Percentiles rank a stretch among this genome's conserved stretches.
These are phyloP conservation scores for Coleophoma eucalyptorum DNA, from an alignment of 2,329 filamentous ascomycete species.

Conservation along the genomic window DNA sequence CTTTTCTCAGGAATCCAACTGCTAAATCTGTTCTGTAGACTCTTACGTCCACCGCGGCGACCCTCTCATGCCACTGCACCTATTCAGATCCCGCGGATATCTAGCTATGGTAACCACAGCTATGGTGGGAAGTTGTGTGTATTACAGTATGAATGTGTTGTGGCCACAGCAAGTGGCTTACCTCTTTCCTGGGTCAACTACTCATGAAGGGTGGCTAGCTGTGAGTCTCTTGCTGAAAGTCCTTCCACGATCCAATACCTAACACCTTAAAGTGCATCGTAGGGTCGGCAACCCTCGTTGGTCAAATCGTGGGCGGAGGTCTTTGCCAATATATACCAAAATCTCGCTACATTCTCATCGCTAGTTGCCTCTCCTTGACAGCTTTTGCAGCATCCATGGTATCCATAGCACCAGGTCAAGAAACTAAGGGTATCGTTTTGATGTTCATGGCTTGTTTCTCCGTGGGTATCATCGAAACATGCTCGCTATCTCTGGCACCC, in stretches of 20 bases:
- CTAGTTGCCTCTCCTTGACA: slow-evolving; percentile 21
- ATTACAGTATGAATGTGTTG: slow-evolving; percentile 33
- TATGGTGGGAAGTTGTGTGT: slow-evolving; percentile 30
- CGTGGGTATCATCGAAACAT: slow-evolving; percentile 30
- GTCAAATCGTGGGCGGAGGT: slow-evolving; percentile 24
- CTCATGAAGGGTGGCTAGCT: slow-evolving; percentile 7
- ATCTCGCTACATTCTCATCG: slow-evolving; percentile 30
- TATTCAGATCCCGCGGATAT: slow-evolving; percentile 28
- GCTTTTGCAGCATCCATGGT: slow-evolving; percentile 28
- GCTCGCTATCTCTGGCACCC: slow-evolving; percentile 29
- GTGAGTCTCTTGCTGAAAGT: not conserved
- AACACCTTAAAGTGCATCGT: slow-evolving; percentile 4
- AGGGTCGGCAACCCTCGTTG: slow-evolving; percentile 3
- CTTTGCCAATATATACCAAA: slow-evolving; percentile 30
- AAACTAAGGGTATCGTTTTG: slow-evolving; percentile 24
- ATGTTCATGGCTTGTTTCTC: slow-evolving; percentile 26
- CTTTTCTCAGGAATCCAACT: no score
- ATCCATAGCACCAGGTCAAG: slow-evolving; percentile 21
- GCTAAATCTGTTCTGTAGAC: not conserved
- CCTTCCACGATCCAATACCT: not conserved
- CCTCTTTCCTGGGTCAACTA: slow-evolving; percentile 5
- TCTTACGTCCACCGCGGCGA: slow-evolving; percentile 21
- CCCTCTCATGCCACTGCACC: slow-evolving; percentile 31
- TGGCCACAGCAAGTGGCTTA: slow-evolving; percentile 30
- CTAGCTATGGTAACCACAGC: slow-evolving; percentile 28